These are phyloP conservation scores for Nicotiana sylvestris DNA, from an alignment of 257 asterid genomes.

Conservation along the genomic window DNA sequence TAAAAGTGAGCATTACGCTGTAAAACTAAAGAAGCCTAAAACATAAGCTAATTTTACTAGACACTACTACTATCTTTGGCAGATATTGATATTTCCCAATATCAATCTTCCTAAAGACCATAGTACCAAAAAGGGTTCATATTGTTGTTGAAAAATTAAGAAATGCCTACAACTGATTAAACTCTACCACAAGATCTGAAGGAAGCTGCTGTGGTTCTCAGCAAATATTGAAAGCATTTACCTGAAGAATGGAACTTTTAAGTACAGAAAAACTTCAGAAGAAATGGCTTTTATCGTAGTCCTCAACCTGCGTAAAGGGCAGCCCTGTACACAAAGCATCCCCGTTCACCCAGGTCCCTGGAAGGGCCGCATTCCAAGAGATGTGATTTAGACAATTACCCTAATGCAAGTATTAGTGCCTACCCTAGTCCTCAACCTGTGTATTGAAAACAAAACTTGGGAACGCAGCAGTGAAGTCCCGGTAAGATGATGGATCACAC, in stretches of 20 bases:
- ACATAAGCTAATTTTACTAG: not conserved
- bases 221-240: not conserved
- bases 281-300: not conserved
- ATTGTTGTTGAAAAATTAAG: not conserved
- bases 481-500: not conserved
- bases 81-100: not conserved
- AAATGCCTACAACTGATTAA: not conserved
- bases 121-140: not conserved
- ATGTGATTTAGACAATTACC: too few relatives aligned
- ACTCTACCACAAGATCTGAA: not conserved
- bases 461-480: conserved; percentile 3
- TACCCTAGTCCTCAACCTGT: not conserved
- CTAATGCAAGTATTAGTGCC: too few relatives aligned
- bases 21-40: not conserved
- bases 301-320: not conserved
- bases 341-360: too few relatives aligned
- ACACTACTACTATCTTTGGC: not conserved
- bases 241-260: not conserved
- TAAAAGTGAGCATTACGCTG: not conserved
- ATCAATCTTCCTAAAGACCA: not conserved
- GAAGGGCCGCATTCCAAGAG: too few relatives aligned
- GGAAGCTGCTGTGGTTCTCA: not conserved
- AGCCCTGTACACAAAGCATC: too few relatives aligned
- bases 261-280: not conserved
- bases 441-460: conserved; percentile 11